phyloP scores from a whole-genome alignment of 106 monocot genomes.

The Amphibolis antarctica region DNA sequence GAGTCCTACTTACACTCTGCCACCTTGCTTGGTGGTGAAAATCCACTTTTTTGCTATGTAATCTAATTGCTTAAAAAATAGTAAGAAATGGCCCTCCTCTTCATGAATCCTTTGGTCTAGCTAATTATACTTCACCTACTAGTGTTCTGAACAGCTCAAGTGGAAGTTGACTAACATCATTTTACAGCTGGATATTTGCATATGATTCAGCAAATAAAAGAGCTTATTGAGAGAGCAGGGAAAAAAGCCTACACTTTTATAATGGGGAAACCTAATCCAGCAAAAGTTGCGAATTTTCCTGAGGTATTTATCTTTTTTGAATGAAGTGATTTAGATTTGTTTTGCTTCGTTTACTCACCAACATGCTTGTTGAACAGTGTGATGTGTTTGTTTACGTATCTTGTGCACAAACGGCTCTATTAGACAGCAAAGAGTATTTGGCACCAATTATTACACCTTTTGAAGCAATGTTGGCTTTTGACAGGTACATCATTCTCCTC shows the following conservation, averaged over 20 bases:
- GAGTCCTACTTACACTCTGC: too few relatives aligned
- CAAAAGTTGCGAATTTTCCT: conserved; percentile 96
- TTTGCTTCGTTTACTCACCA: not conserved
- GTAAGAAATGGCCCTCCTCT: too few relatives aligned
- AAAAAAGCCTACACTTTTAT: conserved; percentile 80
- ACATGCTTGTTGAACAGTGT: conserved; percentile 36
- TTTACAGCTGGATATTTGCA: conserved; percentile 76
- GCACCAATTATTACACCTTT: conserved; percentile 94
- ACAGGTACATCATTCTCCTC: conserved; percentile 28
- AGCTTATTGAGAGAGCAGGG: conserved; percentile 66
- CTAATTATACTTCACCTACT: too few relatives aligned
- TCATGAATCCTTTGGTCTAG: not conserved
- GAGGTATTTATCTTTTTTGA: conserved; percentile 37
- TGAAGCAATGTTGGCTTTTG: conserved; percentile 78
- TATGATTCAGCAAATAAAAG: conserved; percentile 81
- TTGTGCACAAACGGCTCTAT: conserved; percentile 90
- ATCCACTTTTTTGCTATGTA: too few relatives aligned
- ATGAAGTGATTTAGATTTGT: not conserved
- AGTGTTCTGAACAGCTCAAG: not conserved
- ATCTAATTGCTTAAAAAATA: too few relatives aligned
- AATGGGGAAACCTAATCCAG: conserved; percentile 86
- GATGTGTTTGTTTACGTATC: conserved; percentile 93
- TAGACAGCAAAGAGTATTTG: conserved; percentile 96
- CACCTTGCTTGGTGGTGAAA: too few relatives aligned
- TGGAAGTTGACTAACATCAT: not conserved